Conservation (phyloP, 2,329 filamentous ascomycete genomes). For the Penicillium sclerotiorum region DNA sequence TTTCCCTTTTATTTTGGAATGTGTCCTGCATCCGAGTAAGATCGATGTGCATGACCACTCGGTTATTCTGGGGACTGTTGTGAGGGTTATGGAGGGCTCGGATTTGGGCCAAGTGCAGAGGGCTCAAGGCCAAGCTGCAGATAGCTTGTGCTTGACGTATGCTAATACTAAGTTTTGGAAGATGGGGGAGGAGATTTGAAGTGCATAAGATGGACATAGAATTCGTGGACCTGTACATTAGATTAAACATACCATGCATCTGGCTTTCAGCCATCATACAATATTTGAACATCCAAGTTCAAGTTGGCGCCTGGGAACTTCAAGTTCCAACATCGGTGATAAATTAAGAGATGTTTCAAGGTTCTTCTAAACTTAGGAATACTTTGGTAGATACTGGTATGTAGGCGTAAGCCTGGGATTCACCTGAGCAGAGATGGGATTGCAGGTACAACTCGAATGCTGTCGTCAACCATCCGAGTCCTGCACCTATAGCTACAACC, state of each 20-base stretch:
- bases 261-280: no score
- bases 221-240: conserved; percentile 1
- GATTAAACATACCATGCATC: neutral
- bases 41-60: conserved; percentile 45
- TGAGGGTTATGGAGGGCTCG: conserved; percentile 29
- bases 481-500: no score
- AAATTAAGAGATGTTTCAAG: no score
- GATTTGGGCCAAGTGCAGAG: conserved; percentile 4
- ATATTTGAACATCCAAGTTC: no score
- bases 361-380: no score
- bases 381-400: no score
- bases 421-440: no score
- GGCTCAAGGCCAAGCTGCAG: conserved; percentile 14
- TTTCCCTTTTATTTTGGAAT: conserved; percentile 47
- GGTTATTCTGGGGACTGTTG: conserved; percentile 42
- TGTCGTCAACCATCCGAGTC: no score
- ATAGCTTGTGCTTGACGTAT: conserved; percentile 43
- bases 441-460: no score
- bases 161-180: conserved; percentile 48
- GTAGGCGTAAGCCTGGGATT: no score
- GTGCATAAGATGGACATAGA: neutral
- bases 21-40: conserved; percentile 37
- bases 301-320: no score
- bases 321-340: no score
- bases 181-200: conserved; percentile 39